phyloP scores from a whole-genome alignment of 208 protist genomes.

The Acanthamoeba healyi region DNA sequence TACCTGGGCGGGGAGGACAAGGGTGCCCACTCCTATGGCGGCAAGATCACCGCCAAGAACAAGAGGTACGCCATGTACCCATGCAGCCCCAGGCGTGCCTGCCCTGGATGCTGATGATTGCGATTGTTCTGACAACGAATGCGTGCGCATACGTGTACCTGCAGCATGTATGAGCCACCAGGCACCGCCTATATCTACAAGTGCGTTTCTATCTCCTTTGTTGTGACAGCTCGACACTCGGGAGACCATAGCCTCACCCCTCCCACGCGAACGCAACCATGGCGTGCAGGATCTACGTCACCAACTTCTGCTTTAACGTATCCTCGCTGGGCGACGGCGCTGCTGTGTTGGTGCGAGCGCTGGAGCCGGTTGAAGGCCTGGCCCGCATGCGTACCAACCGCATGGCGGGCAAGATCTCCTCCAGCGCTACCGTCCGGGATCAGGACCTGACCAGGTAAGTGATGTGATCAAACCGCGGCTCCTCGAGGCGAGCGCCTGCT shows the following conservation, averaged over 20 bases:
- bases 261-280: too few relatives aligned
- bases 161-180: constrained; percentile 53
- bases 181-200: constrained; percentile 57
- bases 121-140: too few relatives aligned
- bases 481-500: too few relatives aligned
- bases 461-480: too few relatives aligned
- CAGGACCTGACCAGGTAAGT: neutral
- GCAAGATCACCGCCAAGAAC: constrained; percentile 50
- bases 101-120: too few relatives aligned
- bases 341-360: constrained; percentile 1
- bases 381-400: neutral
- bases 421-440: neutral
- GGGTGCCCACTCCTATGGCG: constrained; percentile 42
- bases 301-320: constrained; percentile 50
- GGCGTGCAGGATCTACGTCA: constrained; percentile 49
- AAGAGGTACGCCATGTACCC: constrained; percentile 23
- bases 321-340: constrained; percentile 33
- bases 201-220: neutral
- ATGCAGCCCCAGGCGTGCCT: too few relatives aligned
- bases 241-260: too few relatives aligned
- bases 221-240: neutral
- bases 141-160: too few relatives aligned
- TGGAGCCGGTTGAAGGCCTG: constrained; percentile 44
- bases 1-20: constrained; percentile 52
- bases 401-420: neutral